Evolutionary conservation across 371 early-diverging fungal species (phyloP), one percentile per base, ranked within the genome.

Genomic region (Batrachochytrium dendrobatidis): DNA sequence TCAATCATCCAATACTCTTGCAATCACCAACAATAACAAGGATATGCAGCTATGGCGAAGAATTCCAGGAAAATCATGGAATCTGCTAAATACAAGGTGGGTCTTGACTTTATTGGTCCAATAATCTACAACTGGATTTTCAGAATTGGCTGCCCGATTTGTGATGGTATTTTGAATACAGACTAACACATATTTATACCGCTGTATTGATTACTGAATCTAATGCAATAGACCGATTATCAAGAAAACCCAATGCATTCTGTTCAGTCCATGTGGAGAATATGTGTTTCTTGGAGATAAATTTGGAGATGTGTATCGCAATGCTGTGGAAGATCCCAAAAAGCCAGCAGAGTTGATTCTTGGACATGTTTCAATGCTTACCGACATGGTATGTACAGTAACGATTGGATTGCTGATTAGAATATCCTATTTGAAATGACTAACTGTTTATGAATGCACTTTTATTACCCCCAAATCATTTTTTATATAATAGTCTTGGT

Each of bases 311-410:
- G 87, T 90, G 25, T 88, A 90, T 68, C 73, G 84, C 83, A 87
- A 32, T 5, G 20, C 30, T 10, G 58, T 39, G 28, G 43, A 26
- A 45, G 54, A 58, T 49, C n/a, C 60, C 44, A 34, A 56, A 35
- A 56, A 61, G 17, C 73, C 80, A 44, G 65, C 79, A 17, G 69
- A 77, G 34, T 82, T 92, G 25, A 69, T 94, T 31, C 71, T 94
- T 7, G 98, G 98, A 25, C 96, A 95, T 66, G 95, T 96, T 3
- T 95, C 95, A 2, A 89, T 94, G 77, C 71, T 92, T 0, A 92
- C 92, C 3, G 92, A 89, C 62, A 77, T 95, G 76, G 88, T 85
- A 72, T 63, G 10, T 18, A 18, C 32, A 3, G 10, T 30, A 10
- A 48, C 18, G 30, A 10, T 17, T 25, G 7, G 39, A 4, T 4